Conservation (phyloP, 2,329 filamentous ascomycete species). For the Trichoderma lentiforme region DNA sequence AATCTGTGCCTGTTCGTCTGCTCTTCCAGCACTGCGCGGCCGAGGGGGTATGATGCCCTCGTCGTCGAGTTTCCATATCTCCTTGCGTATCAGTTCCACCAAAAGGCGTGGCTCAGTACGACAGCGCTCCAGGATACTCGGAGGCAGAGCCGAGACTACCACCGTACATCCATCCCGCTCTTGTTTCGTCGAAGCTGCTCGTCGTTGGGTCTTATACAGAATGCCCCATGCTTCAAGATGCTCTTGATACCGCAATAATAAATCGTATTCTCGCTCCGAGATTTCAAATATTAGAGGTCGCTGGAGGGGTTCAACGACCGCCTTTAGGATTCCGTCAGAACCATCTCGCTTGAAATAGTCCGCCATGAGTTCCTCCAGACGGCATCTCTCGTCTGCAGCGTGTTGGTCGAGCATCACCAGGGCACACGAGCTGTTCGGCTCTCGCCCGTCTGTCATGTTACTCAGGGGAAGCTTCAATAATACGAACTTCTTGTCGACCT, state of each 20-base stretch:
- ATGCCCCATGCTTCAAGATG: constrained; percentile 76
- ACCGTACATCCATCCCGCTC: constrained; percentile 31
- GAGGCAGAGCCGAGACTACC: constrained; percentile 60
- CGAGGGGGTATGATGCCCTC: constrained; percentile 24
- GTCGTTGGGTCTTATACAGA: constrained; percentile 48
- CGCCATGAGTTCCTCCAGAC: constrained; percentile 69
- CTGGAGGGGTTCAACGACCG: constrained; percentile 39
- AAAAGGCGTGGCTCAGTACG: constrained; percentile 66
- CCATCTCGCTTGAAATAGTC: constrained; percentile 42
- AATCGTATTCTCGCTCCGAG: constrained; percentile 53
- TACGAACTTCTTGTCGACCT: constrained; percentile 90
- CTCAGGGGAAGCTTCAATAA: constrained; percentile 55
- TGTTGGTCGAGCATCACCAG: constrained; percentile 88
- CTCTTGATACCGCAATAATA: constrained; percentile 52
- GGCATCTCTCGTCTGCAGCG: constrained; percentile 84
- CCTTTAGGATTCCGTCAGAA: constrained; percentile 14
- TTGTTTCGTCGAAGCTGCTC: background rate
- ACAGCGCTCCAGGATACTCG: constrained; percentile 73
- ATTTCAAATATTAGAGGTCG: constrained; percentile 65
- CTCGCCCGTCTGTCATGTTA: background rate
- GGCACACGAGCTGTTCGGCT: constrained; percentile 39
- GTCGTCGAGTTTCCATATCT: constrained; percentile 66
- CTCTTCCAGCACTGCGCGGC: background rate
- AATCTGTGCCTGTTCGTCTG: constrained; percentile 12
- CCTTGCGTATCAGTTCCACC: constrained; percentile 69